Evolutionary conservation across 352 stramenopile species (phyloP), one percentile per base, ranked within the genome.

Genomic region (Globisporangium paddicum): DNA sequence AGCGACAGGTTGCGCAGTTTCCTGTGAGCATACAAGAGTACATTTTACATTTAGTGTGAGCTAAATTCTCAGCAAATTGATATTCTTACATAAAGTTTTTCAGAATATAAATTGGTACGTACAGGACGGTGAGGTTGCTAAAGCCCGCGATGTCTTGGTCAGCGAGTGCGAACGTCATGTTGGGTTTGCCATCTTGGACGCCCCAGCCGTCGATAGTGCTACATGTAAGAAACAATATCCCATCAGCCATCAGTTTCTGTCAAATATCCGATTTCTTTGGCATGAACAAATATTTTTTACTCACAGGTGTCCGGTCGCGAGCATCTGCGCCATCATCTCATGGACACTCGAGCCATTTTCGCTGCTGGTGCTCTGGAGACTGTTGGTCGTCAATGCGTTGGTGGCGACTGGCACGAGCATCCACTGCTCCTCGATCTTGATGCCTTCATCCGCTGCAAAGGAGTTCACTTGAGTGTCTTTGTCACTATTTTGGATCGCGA

Each of bases 1-100:
- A 63, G 46, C n/a, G 46, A 45, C 1, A 57, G 35, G 19, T 63
- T 63, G 13, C 57, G 57, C 18, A 63, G 28, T 18, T 51, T 63
- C 26, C 57, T 63, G 38, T 7, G 28, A 6, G 6, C 3, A 32
- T n/a, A 32, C 28, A 32, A 32, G 3, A 32, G 6, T 32, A 32
- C n/a, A 32, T 32, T 32, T 32, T 32, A 32, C 28, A n/a, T 32
- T 7, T 32, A 32, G n/a, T 32, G 28, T 32, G 28, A 32, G 28
- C 28, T 6, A 32, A 3, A 32, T 6, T 32, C 3, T 50, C 28
- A 61, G 18, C 0, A 25, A n/a, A n/a, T n/a, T n/a, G n/a, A n/a
- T n/a, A n/a, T n/a, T n/a, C n/a, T n/a, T n/a, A n/a, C n/a, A n/a
- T n/a, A n/a, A n/a, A n/a, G n/a, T n/a, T n/a, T n/a, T n/a, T 14